phyloP scores from a whole-genome alignment of 441 rosid genomes.

The Gossypium lobatum region DNA sequence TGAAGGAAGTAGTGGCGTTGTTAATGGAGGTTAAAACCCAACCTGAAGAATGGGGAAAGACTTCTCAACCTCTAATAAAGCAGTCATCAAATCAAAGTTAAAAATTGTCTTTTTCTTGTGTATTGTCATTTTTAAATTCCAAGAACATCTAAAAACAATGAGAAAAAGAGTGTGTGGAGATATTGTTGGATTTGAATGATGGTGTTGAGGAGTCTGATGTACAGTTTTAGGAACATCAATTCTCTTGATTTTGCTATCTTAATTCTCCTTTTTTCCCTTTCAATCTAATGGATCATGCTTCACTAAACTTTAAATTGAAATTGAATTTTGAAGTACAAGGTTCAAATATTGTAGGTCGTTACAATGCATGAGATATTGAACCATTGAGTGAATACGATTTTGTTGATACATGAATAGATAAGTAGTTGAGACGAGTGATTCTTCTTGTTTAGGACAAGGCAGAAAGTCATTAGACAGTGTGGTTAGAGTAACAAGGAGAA shows the following conservation, averaged over 20 bases:
- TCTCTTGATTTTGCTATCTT: constrained; percentile 17
- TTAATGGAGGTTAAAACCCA: constrained; percentile 84
- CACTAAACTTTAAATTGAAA: background rate
- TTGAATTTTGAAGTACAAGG: too few species aligned
- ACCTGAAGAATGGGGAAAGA: constrained; percentile 87
- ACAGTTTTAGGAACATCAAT: constrained; percentile 45
- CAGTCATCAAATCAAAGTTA: constrained; percentile 56
- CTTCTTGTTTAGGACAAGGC: too few species aligned
- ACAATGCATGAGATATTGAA: too few species aligned
- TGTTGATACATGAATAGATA: too few species aligned
- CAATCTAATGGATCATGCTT: background rate
- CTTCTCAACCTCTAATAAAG: constrained; percentile 83
- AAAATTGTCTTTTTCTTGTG: background rate
- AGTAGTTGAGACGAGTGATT: too few species aligned
- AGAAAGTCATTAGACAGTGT: too few species aligned
- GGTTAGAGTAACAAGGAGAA: too few species aligned
- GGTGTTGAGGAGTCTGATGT: constrained; percentile 37
- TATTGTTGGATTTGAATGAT: constrained; percentile 20
- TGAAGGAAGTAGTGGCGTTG: constrained; percentile 93
- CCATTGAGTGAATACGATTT: too few species aligned
- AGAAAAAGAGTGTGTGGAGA: constrained; percentile 11
- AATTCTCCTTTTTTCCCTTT: background rate
- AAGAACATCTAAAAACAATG: constrained; percentile 18
- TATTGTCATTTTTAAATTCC: background rate
- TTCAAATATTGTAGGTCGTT: too few species aligned